phyloP scores from a whole-genome alignment of 2,329 filamentous ascomycete species.

The Paracoccidioides lutzii region DNA sequence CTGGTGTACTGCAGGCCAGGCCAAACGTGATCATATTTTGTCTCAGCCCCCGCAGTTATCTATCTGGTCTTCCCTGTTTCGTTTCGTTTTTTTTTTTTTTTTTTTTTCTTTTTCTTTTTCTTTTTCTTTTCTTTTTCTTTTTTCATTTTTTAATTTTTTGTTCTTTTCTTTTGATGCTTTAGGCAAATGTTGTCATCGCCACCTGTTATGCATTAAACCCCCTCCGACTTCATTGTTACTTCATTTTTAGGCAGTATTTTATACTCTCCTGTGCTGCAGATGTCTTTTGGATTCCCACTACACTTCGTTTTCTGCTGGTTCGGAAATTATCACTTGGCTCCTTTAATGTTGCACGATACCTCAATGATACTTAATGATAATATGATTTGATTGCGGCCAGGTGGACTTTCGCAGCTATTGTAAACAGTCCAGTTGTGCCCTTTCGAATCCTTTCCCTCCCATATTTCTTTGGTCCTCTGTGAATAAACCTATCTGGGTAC shows the following conservation, averaged over 20 bases:
- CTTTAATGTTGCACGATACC: background rate
- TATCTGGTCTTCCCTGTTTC: background rate
- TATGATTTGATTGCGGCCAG: background rate
- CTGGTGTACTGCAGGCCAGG: background rate
- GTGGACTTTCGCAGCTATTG: background rate
- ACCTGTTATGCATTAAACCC: background rate
- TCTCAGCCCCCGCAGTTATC: background rate
- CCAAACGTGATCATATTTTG: background rate
- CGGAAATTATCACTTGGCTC: background rate
- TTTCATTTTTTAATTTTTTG: too few species aligned
- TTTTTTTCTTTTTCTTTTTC: background rate
- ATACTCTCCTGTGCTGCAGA: background rate
- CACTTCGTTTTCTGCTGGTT: background rate
- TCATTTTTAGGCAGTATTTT: background rate
- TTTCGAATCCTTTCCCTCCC: too few species aligned
- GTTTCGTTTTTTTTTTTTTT: background rate
- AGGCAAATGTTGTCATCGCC: background rate
- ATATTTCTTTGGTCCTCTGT: too few species aligned
- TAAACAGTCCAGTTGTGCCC: too few species aligned
- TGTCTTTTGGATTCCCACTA: background rate
- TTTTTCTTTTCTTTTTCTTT: too few species aligned
- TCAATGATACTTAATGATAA: slow-evolving; percentile 3
- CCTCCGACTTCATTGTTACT: background rate
- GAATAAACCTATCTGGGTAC: too few species aligned
- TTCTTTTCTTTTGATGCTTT: background rate